Percentiles rank a stretch among this genome's conserved stretches.
Evolutionary conservation across 768 basidiomycete genomes (phyloP).

Genomic region (Lactarius hatsudake): DNA sequence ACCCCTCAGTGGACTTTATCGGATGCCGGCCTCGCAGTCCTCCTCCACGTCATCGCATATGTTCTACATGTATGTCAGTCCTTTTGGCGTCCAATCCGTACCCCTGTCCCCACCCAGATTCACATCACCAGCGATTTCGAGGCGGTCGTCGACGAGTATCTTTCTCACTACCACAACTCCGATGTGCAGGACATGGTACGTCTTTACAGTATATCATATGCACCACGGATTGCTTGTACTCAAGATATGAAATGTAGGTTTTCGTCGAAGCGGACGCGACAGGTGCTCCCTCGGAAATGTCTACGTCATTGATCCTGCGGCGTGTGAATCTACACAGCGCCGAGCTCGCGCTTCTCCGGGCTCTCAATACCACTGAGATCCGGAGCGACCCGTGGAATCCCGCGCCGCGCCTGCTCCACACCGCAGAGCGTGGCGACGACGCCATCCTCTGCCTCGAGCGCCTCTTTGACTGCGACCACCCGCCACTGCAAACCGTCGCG

Average conservation of each 20-base stretch:
- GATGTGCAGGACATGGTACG: constrained; percentile 20
- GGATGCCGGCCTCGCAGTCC: constrained; percentile 14
- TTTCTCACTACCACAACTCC: constrained; percentile 14
- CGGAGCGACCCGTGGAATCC: constrained; percentile 57
- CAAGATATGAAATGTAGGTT: not conserved
- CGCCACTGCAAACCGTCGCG: constrained; percentile 45
- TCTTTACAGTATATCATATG: not conserved
- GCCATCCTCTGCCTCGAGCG: constrained; percentile 46
- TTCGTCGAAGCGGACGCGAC: constrained; percentile 16
- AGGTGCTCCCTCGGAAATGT: not conserved
- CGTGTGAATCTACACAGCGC: constrained; percentile 18
- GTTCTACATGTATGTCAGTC: constrained; percentile 18
- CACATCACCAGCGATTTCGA: constrained; percentile 19
- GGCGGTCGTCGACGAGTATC: constrained; percentile 25
- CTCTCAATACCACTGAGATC: constrained; percentile 44
- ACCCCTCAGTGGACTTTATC: constrained; percentile 9
- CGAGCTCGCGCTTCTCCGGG: constrained; percentile 43
- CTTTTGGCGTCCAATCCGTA: not conserved
- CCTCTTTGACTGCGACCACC: constrained; percentile 44
- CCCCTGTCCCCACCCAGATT: no score
- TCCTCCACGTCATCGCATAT: constrained; percentile 25
- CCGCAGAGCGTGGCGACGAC: constrained; percentile 42
- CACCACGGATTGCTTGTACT: not conserved
- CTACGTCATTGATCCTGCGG: constrained; percentile 16
- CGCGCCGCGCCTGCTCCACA: constrained; percentile 45